Conservation (phyloP, 1,139 yeast genomes). For the Kodamaea sp. region DNA sequence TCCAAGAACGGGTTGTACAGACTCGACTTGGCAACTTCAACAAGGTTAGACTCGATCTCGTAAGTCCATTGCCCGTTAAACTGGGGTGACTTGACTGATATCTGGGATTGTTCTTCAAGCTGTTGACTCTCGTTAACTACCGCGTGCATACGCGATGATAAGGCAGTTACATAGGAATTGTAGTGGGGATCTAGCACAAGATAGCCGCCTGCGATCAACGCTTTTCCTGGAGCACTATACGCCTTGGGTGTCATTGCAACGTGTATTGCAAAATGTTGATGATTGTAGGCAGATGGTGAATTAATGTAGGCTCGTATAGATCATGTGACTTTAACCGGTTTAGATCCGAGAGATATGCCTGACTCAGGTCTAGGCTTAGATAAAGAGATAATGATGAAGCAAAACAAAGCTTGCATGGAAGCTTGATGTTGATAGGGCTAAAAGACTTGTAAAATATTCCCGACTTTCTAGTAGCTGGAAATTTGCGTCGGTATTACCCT, state of each 20-base stretch:
- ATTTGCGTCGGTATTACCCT: no score
- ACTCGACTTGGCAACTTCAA: conserved; percentile 1
- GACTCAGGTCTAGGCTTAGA: no score
- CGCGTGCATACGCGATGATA: conserved; percentile 89
- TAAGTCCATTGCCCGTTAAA: conserved; percentile 77
- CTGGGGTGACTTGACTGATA: conserved; percentile 74
- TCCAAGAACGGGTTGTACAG: conserved; percentile 72
- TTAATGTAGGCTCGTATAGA: no score
- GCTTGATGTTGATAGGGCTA: no score
- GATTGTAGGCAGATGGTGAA: no score
- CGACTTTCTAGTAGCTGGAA: no score
- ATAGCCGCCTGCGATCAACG: conserved; percentile 91
- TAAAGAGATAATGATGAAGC: no score
- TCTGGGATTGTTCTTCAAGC: conserved; percentile 18
- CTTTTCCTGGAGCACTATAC: conserved; percentile 95
- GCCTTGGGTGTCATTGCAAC: conserved; percentile 19
- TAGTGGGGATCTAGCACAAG: conserved; percentile 79
- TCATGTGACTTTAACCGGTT: no score
- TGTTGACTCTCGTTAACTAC: conserved; percentile 33
- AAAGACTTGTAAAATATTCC: no score
- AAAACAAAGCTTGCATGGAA: no score
- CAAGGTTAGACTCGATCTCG: conserved; percentile 24
- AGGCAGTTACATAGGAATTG: conserved; percentile 79
- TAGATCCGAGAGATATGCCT: no score
- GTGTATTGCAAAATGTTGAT: background rate